These are phyloP conservation scores for Anastatica hierochuntica DNA, from an alignment of 345 rosid genomes.

Conservation along the genomic window DNA sequence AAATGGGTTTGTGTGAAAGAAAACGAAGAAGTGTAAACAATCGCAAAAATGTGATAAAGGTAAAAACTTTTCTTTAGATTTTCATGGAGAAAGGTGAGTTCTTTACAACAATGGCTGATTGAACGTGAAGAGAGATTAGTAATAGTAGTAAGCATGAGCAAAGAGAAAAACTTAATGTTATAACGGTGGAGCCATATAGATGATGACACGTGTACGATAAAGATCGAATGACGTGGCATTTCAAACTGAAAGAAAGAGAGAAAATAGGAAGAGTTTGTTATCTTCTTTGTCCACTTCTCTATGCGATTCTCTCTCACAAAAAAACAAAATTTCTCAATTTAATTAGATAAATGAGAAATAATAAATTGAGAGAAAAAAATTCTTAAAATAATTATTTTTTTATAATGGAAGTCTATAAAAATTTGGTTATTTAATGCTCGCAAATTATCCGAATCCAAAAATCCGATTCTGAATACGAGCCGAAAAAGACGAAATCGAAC, in stretches of 20 bases:
- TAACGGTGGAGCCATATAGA: not conserved
- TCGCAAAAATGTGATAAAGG: not conserved
- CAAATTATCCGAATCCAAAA: too few species aligned
- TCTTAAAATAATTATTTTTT: too few species aligned
- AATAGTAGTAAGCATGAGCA: conserved; percentile 8
- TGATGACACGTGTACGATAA: conserved; percentile 5
- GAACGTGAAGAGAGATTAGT: conserved; percentile 6
- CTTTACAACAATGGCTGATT: conserved; percentile 18
- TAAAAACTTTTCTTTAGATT: not conserved
- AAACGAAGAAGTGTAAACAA: not conserved
- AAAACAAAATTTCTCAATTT: too few species aligned
- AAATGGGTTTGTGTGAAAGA: not conserved
- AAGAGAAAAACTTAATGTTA: not conserved
- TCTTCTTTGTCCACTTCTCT: conserved; percentile 55
- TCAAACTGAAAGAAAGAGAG: conserved; percentile 1
- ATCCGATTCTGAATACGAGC: too few species aligned
- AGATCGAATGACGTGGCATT: conserved; percentile 2
- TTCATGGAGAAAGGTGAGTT: not conserved
- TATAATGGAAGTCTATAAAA: too few species aligned
- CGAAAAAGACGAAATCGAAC: too few species aligned
- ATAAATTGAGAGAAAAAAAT: too few species aligned
- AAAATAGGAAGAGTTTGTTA: conserved; percentile 2
- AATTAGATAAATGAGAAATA: too few species aligned
- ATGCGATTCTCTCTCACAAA: conserved; percentile 30
- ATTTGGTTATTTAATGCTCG: too few species aligned